Conservation (phyloP, 306 rosid genomes). For the Canavalia ensiformis region DNA sequence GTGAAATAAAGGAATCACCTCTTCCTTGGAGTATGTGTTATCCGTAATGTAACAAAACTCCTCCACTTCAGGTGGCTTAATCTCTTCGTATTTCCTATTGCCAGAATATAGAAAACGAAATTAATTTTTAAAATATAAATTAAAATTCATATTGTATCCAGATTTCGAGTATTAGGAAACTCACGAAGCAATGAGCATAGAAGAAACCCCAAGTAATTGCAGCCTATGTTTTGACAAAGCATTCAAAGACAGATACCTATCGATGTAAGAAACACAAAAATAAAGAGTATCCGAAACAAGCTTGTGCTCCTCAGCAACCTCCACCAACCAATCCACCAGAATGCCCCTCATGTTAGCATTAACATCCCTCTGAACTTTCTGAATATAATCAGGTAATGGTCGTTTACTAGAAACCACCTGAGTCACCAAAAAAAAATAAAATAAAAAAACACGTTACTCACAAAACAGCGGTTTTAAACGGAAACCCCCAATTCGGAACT, state of each 20-base stretch:
- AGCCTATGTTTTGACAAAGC: conserved; percentile 61
- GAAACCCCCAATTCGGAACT: neutral
- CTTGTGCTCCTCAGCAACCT: conserved; percentile 88
- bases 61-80: conserved; percentile 82
- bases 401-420: conserved; percentile 76
- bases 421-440: neutral
- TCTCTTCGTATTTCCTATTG: conserved; percentile 87
- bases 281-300: conserved; percentile 80
- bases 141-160: neutral
- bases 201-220: conserved; percentile 81
- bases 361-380: conserved; percentile 75
- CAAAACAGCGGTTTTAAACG: neutral
- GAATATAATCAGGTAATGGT: conserved; percentile 70
- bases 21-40: conserved; percentile 74
- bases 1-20: conserved; percentile 54
- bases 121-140: neutral
- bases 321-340: conserved; percentile 92
- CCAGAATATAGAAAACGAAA: neutral
- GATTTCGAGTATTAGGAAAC: conserved; percentile 31
- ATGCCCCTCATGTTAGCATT: conserved; percentile 80
- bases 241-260: conserved; percentile 70
- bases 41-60: conserved; percentile 84
- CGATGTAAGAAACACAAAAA: conserved; percentile 69
- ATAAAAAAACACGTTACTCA: neutral
- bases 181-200: conserved; percentile 91